phyloP scores from a whole-genome alignment of 1,139 yeast species.

The Lodderomyces theae region DNA sequence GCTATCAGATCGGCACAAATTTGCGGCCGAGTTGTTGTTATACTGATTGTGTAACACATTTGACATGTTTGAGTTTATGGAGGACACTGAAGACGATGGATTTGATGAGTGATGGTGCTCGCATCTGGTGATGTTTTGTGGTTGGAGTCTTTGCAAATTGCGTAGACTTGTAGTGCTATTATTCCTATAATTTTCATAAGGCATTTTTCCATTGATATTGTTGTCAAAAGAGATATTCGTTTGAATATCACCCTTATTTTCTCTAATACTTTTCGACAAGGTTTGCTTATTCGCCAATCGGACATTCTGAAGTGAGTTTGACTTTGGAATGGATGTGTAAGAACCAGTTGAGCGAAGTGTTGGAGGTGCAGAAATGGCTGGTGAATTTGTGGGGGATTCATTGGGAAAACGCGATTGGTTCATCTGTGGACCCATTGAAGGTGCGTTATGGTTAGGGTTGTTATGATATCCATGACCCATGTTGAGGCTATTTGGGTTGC shows the following conservation, averaged over 20 bases:
- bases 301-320: conserved; percentile 23
- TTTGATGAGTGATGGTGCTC: conserved; percentile 7
- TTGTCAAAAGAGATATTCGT: conserved; percentile 27
- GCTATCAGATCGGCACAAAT: conserved; percentile 10
- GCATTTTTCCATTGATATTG: conserved; percentile 15
- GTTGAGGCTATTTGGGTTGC: no score
- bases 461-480: background rate
- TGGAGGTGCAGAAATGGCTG: conserved; percentile 1
- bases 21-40: conserved; percentile 5
- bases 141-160: conserved; percentile 9
- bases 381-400: conserved; percentile 2
- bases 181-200: conserved; percentile 9
- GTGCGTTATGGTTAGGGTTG: background rate
- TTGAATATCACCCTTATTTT: conserved; percentile 29
- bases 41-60: conserved; percentile 7
- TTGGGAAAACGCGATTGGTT: background rate
- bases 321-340: conserved; percentile 14
- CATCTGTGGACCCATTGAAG: conserved; percentile 1
- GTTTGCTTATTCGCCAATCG: conserved; percentile 20
- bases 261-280: conserved; percentile 29
- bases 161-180: conserved; percentile 13
- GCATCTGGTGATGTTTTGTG: conserved; percentile 12
- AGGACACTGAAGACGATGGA: conserved; percentile 12
- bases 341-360: conserved; percentile 10
- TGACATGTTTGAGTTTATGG: conserved; percentile 10